Conservation (phyloP, 352 stramenopile genomes). For the Globisporangium emineosum region DNA sequence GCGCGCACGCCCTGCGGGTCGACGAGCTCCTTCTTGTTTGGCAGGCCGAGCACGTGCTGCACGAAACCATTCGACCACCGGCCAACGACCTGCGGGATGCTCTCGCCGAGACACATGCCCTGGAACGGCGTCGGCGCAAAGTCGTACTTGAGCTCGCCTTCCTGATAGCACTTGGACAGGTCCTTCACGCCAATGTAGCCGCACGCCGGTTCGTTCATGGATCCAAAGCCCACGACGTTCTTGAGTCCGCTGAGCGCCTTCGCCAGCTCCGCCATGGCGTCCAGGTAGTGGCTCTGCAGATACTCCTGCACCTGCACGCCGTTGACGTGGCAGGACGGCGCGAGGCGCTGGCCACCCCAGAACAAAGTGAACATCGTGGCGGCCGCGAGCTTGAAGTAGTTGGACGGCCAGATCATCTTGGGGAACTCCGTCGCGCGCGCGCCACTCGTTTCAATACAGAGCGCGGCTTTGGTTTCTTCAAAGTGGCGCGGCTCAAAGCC, state of each 20-base stretch:
- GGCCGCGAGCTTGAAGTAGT: slow-evolving; percentile 88
- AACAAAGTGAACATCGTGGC: slow-evolving; percentile 93
- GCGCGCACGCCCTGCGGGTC: slow-evolving; percentile 55
- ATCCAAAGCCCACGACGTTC: slow-evolving; percentile 89
- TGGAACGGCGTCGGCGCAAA: slow-evolving; percentile 79
- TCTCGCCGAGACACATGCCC: slow-evolving; percentile 75
- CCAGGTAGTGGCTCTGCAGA: slow-evolving; percentile 85
- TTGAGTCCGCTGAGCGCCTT: slow-evolving; percentile 51
- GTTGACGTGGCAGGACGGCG: slow-evolving; percentile 68
- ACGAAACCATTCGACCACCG: slow-evolving; percentile 76
- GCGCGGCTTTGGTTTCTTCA: slow-evolving; percentile 62
- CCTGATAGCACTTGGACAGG: slow-evolving; percentile 49
- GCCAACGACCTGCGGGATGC: slow-evolving; percentile 52
- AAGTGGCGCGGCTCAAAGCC: slow-evolving; percentile 80
- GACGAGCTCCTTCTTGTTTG: slow-evolving; percentile 42
- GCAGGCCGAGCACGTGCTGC: slow-evolving; percentile 62
- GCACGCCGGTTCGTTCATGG: slow-evolving; percentile 89
- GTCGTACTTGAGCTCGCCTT: slow-evolving; percentile 64
- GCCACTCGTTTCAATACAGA: slow-evolving; percentile 68
- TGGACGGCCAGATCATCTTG: slow-evolving; percentile 92
- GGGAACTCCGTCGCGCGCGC: slow-evolving; percentile 42
- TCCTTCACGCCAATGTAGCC: slow-evolving; percentile 74
- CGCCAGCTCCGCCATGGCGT: slow-evolving; percentile 70
- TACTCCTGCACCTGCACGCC: slow-evolving; percentile 80
- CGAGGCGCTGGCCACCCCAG: slow-evolving; percentile 71